A percentile compares a stretch with the other conserved stretches of the same genome.
These are phyloP conservation scores for Herpetomonas tarakana DNA, from an alignment of 208 protist genomes.

Conservation along the genomic window DNA sequence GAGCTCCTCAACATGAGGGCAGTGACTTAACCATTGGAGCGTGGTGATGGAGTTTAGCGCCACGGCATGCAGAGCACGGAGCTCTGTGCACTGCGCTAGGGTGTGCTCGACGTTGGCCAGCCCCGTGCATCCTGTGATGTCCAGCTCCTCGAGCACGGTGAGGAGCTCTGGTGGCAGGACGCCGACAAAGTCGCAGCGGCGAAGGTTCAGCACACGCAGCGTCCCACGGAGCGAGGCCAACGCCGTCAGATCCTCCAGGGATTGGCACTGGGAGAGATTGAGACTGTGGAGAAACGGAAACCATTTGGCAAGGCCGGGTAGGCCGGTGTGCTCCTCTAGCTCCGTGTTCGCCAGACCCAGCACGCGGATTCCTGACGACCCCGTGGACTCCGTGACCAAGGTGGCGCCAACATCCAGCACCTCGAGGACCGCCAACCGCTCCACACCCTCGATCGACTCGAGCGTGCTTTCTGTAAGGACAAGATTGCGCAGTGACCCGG, in stretches of 20 bases:
- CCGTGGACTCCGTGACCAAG: background rate
- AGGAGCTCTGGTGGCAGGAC: slow-evolving; percentile 1
- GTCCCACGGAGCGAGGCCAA: background rate
- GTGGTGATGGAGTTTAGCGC: background rate
- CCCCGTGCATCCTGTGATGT: slow-evolving; percentile 6
- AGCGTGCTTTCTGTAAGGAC: background rate
- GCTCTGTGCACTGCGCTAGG: background rate
- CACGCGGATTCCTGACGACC: background rate
- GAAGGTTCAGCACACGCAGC: slow-evolving; percentile 5
- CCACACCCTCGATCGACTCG: background rate
- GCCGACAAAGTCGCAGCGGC: background rate
- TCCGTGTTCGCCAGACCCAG: background rate
- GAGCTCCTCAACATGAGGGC: slow-evolving; percentile 4
- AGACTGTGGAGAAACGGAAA: background rate
- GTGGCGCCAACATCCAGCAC: background rate
- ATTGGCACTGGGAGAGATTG: background rate
- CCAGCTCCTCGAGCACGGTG: slow-evolving; percentile 9
- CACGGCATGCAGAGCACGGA: background rate
- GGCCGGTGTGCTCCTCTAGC: background rate
- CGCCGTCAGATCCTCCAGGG: background rate
- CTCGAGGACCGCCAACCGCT: background rate
- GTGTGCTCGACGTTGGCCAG: slow-evolving; percentile 8
- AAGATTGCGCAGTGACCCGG: background rate
- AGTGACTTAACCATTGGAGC: background rate
- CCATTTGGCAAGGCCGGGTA: background rate